Evolutionary conservation across 1,284 basidiomycete genomes (phyloP).

Genomic region (Pyrrhoderma noxium): DNA sequence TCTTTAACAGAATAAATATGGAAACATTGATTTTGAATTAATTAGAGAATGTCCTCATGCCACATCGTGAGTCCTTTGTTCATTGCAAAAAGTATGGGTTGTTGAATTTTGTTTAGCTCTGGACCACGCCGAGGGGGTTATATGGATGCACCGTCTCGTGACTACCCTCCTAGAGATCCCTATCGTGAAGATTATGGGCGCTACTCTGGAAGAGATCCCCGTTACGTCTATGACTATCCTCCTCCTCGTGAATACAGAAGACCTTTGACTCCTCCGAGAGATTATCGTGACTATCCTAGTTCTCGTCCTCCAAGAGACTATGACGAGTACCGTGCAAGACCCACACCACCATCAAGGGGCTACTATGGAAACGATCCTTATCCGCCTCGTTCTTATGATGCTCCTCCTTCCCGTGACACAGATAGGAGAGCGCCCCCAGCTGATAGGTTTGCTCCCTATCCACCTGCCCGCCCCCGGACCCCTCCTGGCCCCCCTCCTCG

Average conservation of each 20-base stretch:
- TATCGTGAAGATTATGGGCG: conserved; percentile 49
- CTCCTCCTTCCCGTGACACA: conserved; percentile 28
- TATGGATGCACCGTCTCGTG: conserved; percentile 41
- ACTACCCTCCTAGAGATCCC: conserved; percentile 42
- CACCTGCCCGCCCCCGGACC: conserved; percentile 39
- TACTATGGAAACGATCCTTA: conserved; percentile 29
- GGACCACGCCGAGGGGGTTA: conserved; percentile 28
- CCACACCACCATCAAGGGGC: conserved; percentile 34
- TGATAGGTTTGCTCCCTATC: conserved; percentile 34
- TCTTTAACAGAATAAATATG: conserved; percentile 10
- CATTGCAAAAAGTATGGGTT: conserved; percentile 1
- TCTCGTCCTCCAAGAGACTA: conserved; percentile 50
- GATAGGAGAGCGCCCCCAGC: conserved; percentile 31
- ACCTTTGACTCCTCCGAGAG: conserved; percentile 52
- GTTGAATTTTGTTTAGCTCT: neutral
- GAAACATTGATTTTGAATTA: neutral
- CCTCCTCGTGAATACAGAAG: conserved; percentile 49
- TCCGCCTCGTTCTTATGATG: conserved; percentile 20
- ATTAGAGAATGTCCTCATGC: conserved; percentile 64
- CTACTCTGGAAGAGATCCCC: conserved; percentile 40
- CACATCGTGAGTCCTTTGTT: conserved; percentile 26
- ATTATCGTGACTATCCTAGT: conserved; percentile 57
- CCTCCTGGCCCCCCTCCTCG: conserved; percentile 24
- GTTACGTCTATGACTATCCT: conserved; percentile 42
- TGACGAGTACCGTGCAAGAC: conserved; percentile 55